A percentile compares a stretch with the other conserved stretches of the same genome.
Evolutionary conservation across 257 asterid genomes (phyloP).

Genomic region (Jaltomata sinuosa): DNA sequence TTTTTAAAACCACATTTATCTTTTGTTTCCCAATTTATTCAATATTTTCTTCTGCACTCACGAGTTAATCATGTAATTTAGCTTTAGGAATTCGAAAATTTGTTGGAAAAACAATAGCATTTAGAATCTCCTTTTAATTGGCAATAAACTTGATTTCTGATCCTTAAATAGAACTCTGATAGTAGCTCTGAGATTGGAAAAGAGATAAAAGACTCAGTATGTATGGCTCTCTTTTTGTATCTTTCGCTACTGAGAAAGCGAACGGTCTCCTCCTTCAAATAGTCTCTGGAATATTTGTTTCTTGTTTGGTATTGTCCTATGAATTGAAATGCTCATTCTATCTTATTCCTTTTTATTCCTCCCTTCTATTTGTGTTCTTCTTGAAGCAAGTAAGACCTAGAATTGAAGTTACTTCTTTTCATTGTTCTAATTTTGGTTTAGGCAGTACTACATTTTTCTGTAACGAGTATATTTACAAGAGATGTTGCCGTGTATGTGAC

Average conservation of each 20-base stretch:
- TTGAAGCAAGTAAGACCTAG: not conserved
- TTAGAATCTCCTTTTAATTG: not conserved
- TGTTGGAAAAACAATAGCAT: not conserved
- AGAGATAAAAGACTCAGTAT: not conserved
- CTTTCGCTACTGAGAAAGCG: not conserved
- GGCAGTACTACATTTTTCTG: not conserved
- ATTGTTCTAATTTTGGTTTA: not conserved
- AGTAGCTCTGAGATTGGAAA: not conserved
- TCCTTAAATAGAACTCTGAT: not conserved
- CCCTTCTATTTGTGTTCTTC: not conserved
- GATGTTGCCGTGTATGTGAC: not conserved
- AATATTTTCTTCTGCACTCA: not conserved
- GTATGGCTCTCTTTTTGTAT: not conserved
- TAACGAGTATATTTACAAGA: not conserved
- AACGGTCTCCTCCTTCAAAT: not conserved
- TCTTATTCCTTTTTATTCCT: not conserved
- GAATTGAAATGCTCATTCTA: not conserved
- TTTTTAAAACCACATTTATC: not conserved
- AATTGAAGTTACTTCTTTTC: not conserved
- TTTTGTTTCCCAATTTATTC: not conserved
- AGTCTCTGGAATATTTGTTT: not conserved
- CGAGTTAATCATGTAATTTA: not conserved
- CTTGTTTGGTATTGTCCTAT: not conserved
- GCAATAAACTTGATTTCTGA: not conserved
- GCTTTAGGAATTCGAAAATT: not conserved